Evolutionary conservation across 306 rosid genomes (phyloP).

Genomic region (Potentilla sterilis): DNA sequence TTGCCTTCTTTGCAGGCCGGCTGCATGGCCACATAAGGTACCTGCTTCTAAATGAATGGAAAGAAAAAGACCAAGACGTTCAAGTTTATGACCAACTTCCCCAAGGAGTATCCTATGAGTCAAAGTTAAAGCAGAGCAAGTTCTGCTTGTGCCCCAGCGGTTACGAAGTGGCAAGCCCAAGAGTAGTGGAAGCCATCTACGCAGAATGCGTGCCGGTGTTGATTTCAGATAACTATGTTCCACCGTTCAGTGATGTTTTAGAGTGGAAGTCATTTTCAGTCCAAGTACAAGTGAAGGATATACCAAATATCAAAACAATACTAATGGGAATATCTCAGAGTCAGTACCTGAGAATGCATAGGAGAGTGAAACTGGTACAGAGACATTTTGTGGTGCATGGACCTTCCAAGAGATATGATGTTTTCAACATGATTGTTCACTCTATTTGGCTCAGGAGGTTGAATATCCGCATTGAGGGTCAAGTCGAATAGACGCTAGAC

Average conservation of each 20-base stretch:
- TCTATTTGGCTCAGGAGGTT: slow-evolving; percentile 47
- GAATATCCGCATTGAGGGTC: slow-evolving; percentile 28
- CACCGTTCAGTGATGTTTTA: slow-evolving; percentile 49
- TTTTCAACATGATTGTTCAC: slow-evolving; percentile 45
- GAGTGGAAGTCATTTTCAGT: slow-evolving; percentile 44
- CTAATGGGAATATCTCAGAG: slow-evolving; percentile 38
- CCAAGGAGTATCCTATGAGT: slow-evolving; percentile 24
- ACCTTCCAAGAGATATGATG: slow-evolving; percentile 39
- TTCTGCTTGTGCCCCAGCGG: slow-evolving; percentile 49
- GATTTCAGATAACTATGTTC: slow-evolving; percentile 40
- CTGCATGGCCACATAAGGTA: slow-evolving; percentile 39
- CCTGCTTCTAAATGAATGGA: slow-evolving; percentile 37
- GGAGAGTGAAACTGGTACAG: slow-evolving; percentile 41
- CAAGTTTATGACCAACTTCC: slow-evolving; percentile 39
- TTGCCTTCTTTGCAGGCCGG: slow-evolving; percentile 49
- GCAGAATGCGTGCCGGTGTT: slow-evolving; percentile 45
- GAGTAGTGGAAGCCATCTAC: slow-evolving; percentile 51
- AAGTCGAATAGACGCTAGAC: neutral
- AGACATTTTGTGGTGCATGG: slow-evolving; percentile 40
- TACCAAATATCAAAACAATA: slow-evolving; percentile 35
- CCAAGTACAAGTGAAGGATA: slow-evolving; percentile 39
- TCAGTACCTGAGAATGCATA: slow-evolving; percentile 40
- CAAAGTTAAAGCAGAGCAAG: slow-evolving; percentile 40
- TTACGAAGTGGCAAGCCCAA: slow-evolving; percentile 46
- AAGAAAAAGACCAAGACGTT: slow-evolving; percentile 41